Evolutionary conservation across 176 grass and related monocot genomes (phyloP).

Genomic region (Eragrostis curvula): DNA sequence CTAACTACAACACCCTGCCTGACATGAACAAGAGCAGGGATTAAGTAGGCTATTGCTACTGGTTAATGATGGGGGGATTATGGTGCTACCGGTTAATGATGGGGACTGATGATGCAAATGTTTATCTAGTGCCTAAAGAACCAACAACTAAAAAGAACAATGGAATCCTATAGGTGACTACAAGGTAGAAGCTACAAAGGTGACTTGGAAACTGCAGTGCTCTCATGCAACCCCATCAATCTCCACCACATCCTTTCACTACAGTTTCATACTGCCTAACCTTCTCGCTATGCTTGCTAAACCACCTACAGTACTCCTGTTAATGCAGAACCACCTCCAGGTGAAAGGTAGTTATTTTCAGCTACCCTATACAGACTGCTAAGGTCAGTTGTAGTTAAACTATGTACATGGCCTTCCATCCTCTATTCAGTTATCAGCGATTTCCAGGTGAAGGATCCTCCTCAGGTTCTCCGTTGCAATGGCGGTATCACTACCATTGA

Average conservation of each 20-base stretch:
- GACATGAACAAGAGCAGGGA: conserved; percentile 45
- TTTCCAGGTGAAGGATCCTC: conserved; percentile 77
- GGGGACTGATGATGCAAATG: conserved; percentile 30
- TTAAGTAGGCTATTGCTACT: conserved; percentile 22
- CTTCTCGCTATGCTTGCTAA: conserved; percentile 40
- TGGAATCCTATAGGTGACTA: conserved; percentile 13
- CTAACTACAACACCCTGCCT: conserved; percentile 26
- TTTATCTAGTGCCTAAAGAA: conserved; percentile 34
- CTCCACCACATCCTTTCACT: conserved; percentile 33
- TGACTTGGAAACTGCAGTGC: conserved; percentile 28
- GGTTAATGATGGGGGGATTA: background rate
- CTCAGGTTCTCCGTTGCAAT: conserved; percentile 88
- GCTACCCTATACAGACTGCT: conserved; percentile 50
- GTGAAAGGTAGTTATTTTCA: conserved; percentile 12
- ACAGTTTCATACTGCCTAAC: conserved; percentile 18
- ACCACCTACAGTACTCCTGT: conserved; percentile 35
- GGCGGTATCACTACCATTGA: conserved; percentile 43
- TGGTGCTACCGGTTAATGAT: background rate
- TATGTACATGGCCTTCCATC: conserved; percentile 41
- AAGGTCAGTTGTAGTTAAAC: conserved; percentile 43
- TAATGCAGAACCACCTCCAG: conserved; percentile 14
- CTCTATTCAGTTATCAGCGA: conserved; percentile 44
- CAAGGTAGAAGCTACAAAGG: conserved; percentile 58
- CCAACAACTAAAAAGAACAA: conserved; percentile 19
- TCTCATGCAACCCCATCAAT: conserved; percentile 20